Evolutionary conservation across 1,284 basidiomycete species (phyloP), one percentile per base, ranked within the genome.

Genomic region (Boletus smithii): DNA sequence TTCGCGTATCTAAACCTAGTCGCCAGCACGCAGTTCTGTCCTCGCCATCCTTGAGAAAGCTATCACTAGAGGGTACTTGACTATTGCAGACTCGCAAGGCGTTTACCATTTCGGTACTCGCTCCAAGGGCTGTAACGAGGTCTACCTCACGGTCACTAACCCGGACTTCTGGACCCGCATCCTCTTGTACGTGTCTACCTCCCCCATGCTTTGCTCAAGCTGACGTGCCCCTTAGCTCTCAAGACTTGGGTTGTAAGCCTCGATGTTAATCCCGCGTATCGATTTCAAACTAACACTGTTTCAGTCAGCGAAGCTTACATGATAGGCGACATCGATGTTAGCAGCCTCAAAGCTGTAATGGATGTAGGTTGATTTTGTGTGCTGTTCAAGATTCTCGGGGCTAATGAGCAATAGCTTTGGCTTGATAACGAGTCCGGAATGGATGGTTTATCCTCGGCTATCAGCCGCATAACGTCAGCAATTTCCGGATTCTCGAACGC

Each of bases 251-350:
- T 64, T 87, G 85, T 87, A 68, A 73, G 82, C 60, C 40, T 37
- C 42, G 2, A 17, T 38, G 8, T 40, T 30, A 18, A 27, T 46
- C 33, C 40, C 30, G 37, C 32, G 3, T 46, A 53, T 49, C 55
- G 40, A 11, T 48, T 51, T 33, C 37, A 18, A 48, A 18, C 50
- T 61, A 26, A 59, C 57, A 38, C 32, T 36, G 50, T 48, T 58
- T 31, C 64, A 87, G 85, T 95, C 69, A 88, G 88, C 61, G 92
- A 95, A 74, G 87, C 89, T 2, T 92, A 87, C 70, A 91, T 92
- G 85, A 75, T 84, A 58, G 87, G 87, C 42, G 87, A 92, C 52
- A 75, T 91, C 37, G 75, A 89, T 61, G 80, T 87, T 5, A 79
- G 79, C 49, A 79, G 83, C 60, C 76, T 95, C 48, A 83, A 82